Evolutionary conservation across 1,284 basidiomycete species (phyloP).

Genomic region (Ceratobasidium theobromae): DNA sequence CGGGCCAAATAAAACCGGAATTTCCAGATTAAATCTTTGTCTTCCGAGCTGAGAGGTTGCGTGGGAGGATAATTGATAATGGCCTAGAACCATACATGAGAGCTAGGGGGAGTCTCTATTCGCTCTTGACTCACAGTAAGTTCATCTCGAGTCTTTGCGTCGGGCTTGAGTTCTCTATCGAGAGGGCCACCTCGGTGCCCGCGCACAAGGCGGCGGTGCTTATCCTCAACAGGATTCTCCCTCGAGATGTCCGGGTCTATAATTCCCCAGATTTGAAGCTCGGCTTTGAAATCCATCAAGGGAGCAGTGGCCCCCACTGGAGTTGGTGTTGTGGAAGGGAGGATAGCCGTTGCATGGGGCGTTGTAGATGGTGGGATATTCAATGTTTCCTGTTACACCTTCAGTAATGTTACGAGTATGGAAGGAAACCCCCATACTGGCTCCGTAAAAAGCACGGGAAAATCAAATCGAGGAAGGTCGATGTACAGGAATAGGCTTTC

Average conservation of each 20-base stretch:
- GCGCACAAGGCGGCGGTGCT: conserved; percentile 90
- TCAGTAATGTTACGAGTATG: conserved; percentile 2
- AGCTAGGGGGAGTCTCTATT: not conserved
- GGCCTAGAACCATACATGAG: conserved; percentile 54
- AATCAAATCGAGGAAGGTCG: conserved; percentile 95
- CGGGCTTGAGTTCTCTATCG: conserved; percentile 94
- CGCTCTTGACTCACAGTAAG: conserved; percentile 66
- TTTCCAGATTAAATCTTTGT: conserved; percentile 98
- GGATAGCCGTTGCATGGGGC: conserved; percentile 13
- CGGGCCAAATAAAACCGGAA: conserved; percentile 95
- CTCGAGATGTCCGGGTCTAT: conserved; percentile 87
- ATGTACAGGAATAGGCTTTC: conserved; percentile 91
- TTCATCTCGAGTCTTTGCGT: conserved; percentile 92
- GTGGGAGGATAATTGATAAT: conserved; percentile 93
- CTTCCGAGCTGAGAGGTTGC: conserved; percentile 81
- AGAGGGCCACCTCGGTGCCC: conserved; percentile 94
- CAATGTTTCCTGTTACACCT: conserved; percentile 19
- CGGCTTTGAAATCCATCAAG: conserved; percentile 53
- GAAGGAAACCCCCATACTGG: conserved; percentile 52
- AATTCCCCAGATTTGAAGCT: conserved; percentile 81
- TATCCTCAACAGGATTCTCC: conserved; percentile 97
- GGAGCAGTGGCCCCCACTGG: conserved; percentile 43
- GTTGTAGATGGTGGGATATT: conserved; percentile 12
- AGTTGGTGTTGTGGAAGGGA: conserved; percentile 27
- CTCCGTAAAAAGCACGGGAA: conserved; percentile 96